Percentiles rank a stretch among this genome's conserved stretches.
These are phyloP conservation scores for Candida mattraensis DNA, from an alignment of 805 yeast species.

Conservation along the genomic window DNA sequence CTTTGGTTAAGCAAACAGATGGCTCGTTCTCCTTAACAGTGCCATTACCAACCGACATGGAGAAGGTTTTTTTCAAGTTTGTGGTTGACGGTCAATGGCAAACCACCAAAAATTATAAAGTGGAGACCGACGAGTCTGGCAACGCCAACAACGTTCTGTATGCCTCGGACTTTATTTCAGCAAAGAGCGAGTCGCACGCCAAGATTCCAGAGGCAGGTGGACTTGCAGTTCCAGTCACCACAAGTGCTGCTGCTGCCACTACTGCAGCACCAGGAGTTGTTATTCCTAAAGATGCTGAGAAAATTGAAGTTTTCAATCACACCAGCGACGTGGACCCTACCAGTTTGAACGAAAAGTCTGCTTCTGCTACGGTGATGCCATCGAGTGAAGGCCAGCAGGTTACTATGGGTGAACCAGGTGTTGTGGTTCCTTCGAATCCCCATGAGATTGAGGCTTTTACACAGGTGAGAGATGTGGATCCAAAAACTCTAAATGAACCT, in stretches of 20 bases:
- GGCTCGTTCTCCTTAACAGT: conserved; percentile 34
- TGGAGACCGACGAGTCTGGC: conserved; percentile 50
- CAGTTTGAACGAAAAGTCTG: conserved; percentile 44
- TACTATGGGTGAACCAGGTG: conserved; percentile 70
- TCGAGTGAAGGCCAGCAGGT: conserved; percentile 43
- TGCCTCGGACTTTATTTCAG: conserved; percentile 35
- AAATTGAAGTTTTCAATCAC: conserved; percentile 60
- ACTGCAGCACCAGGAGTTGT: conserved; percentile 55
- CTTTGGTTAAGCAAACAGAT: conserved; percentile 44
- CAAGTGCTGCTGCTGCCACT: conserved; percentile 9
- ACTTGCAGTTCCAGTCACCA: conserved; percentile 29
- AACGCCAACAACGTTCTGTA: conserved; percentile 51
- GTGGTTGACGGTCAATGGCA: conserved; percentile 64
- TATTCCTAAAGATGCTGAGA: conserved; percentile 57
- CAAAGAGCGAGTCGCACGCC: conserved; percentile 30
- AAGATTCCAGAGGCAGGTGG: conserved; percentile 51
- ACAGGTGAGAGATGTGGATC: conserved; percentile 56
- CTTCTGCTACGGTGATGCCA: conserved; percentile 45
- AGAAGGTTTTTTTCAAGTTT: conserved; percentile 46
- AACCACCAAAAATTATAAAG: conserved; percentile 39
- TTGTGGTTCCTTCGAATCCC: conserved; percentile 62
- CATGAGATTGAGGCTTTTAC: conserved; percentile 65
- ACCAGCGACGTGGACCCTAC: conserved; percentile 55
- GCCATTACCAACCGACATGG: conserved; percentile 27
- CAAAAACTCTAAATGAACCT: conserved; percentile 55